Evolutionary conservation across 1,139 yeast genomes (phyloP), one percentile per base, ranked within the genome.

Genomic region (Scheffersomyces illinoinensis): DNA sequence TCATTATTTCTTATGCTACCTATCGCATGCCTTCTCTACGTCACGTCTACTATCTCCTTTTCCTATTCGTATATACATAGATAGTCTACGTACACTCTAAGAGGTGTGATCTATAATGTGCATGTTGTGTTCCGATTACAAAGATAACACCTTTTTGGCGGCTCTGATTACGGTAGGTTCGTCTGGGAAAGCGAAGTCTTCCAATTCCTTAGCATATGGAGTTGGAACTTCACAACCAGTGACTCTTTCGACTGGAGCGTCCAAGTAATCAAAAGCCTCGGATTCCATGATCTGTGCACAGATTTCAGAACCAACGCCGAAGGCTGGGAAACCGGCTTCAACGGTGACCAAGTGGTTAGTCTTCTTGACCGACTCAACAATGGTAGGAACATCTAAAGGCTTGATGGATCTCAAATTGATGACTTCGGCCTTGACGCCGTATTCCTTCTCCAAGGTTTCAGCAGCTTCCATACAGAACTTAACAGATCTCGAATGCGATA

Each of bases 161-260:
- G 97, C 98, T 84, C 95, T 90, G 75, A 91, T 85, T 70, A 96
- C 90, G 66, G 93, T 87, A 73, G 92, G 96, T 61, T 91, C 85
- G 76, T 93, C 97, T 76, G 99, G 99, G 97, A 96, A 95, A 59
- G 99, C 98, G 76, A 95, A 91, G 81, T 91, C 96, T 85, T 96
- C 99, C 75, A 96, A 87, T 81, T 90, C 96, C 78, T 88, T 86
- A 68, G 98, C 97, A 76, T 96, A 96, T 66, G 99, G 99, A 68
- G 99, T 96, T 76, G 99, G 99, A 49, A 93, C 98, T 82, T 96
- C 99, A 74, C 98, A 96, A 77, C 99, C 99, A 61, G 99, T 96
- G 71, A 93, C 96, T 85, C 99, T 92, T 82, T 90, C 97, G 67
- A 95, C 95, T 68, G 99, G 99, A 64, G 99, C 97, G 78, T 96